phyloP scores from a whole-genome alignment of 768 basidiomycete genomes.

The Clavulina sp. region DNA sequence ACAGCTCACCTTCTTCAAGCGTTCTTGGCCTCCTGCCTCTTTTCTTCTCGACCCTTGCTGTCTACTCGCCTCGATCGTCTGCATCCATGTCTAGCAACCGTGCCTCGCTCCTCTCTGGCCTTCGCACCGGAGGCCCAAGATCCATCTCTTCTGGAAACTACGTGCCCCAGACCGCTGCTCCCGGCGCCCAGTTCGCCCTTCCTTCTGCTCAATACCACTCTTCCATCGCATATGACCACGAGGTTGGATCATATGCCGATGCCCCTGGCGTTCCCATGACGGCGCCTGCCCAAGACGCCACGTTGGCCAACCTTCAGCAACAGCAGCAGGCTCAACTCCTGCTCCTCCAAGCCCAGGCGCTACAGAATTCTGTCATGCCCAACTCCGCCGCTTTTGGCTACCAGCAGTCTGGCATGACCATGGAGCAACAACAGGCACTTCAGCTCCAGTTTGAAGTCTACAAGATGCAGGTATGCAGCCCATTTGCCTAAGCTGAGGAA shows the following conservation, averaged over 20 bases:
- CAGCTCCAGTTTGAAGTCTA: constrained; percentile 75
- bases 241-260: constrained; percentile 19
- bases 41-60: no score
- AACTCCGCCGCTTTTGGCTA: constrained; percentile 2
- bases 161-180: constrained; percentile 14
- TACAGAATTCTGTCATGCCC: constrained; percentile 27
- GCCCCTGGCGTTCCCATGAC: constrained; percentile 42
- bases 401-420: not conserved
- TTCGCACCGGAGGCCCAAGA: constrained; percentile 81
- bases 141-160: no score
- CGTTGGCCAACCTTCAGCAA: constrained; percentile 46
- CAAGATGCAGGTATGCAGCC: constrained; percentile 53
- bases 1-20: no score
- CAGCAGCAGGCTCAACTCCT: constrained; percentile 32
- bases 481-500: no score
- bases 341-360: constrained; percentile 26
- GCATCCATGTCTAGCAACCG: constrained; percentile 20
- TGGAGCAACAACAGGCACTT: constrained; percentile 38
- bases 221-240: constrained; percentile 16
- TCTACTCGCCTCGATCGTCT: constrained; percentile 15
- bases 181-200: constrained; percentile 39
- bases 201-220: no score
- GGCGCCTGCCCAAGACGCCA: constrained; percentile 40
- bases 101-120: constrained; percentile 73
- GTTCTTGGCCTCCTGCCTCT: not conserved